Base-by-base conservation (phyloP, 768 basidiomycete species). In the Sarcomyxa edulis region DNA sequence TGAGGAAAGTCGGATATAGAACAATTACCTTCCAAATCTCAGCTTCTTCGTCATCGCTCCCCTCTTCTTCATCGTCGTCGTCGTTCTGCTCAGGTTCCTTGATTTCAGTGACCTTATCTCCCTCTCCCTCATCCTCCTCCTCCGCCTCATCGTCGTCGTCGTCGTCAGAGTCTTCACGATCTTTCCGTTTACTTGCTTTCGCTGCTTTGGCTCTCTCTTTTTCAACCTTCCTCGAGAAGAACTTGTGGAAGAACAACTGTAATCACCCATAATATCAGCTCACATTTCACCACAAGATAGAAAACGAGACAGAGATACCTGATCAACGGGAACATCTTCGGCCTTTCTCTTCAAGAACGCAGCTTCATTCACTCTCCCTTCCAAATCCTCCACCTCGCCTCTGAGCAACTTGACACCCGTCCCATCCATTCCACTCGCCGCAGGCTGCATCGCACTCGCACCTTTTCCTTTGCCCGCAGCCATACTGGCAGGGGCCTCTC, bases 371-470 rank as follows among this genome's bases (percentile, higher is more conserved):
- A 94, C 77, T 44, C 72, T 53, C 18, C 61, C 65, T 14, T 52
- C 62, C 36, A 55, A 52, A 3, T 64, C 59, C 33, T 60, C 63
- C 21, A 72, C 64, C 40, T 82, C 76, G 3, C 81, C 80, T 51
- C 73, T 78, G 31, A 78, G 54, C 28, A 91, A 71, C 61, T 84
- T 89, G 27, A 90, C 79, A 2, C 86, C 78, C 2, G 64, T 63
- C 9, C 72, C 67, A 41, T 82, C 83, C n/a, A 73, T 48, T 1
- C 68, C 71, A 33, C 72, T 73, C 5, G 85, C 84, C 1, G 82
- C 79, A n/a, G 92, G 92, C 62, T 99, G 95, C 96, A 98, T 98
- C 39, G 88, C 86, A 45, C 84, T 89, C 0, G 78, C 70, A n/a
- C 93, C 94, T 53, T 81, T 84, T 6, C 74, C 64, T 40, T 66